Evolutionary conservation across 805 yeast genomes (phyloP).

Genomic region (Ogataea sp.): DNA sequence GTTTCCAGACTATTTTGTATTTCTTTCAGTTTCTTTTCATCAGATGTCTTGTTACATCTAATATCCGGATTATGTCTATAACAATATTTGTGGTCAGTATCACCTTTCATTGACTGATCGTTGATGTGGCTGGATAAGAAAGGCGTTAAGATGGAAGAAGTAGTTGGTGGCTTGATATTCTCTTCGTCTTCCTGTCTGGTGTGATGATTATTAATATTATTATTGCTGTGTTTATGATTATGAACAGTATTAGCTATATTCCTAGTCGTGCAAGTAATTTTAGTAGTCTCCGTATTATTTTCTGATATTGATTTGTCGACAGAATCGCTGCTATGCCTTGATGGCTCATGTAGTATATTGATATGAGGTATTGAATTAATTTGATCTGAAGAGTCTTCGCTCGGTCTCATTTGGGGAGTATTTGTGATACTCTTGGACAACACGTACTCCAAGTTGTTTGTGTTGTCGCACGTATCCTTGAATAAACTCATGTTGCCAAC

Average conservation of each 20-base stretch:
- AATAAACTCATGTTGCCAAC: constrained; percentile 15
- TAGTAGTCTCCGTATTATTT: too few species aligned
- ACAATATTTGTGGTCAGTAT: constrained; percentile 64
- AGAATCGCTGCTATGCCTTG: too few species aligned
- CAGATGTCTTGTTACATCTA: constrained; percentile 61
- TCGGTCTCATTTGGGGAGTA: neutral
- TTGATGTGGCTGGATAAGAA: constrained; percentile 25
- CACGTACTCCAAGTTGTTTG: constrained; percentile 13
- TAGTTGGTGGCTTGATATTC: neutral
- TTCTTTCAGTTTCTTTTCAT: constrained; percentile 52
- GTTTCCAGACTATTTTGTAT: constrained; percentile 51
- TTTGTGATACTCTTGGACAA: constrained; percentile 6
- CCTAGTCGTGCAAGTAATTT: too few species aligned
- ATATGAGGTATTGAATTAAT: neutral
- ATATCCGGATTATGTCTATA: constrained; percentile 91
- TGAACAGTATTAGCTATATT: too few species aligned
- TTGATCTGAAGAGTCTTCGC: neutral
- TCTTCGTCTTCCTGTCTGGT: neutral
- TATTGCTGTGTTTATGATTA: neutral
- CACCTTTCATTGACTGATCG: constrained; percentile 38
- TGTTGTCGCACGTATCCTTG: constrained; percentile 13
- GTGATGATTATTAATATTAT: neutral
- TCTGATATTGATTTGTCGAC: too few species aligned
- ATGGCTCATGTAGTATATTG: too few species aligned
- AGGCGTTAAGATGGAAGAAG: constrained; percentile 25